Evolutionary conservation across 148 eudicot species (phyloP).

Genomic region (Polygonum maritimum): DNA sequence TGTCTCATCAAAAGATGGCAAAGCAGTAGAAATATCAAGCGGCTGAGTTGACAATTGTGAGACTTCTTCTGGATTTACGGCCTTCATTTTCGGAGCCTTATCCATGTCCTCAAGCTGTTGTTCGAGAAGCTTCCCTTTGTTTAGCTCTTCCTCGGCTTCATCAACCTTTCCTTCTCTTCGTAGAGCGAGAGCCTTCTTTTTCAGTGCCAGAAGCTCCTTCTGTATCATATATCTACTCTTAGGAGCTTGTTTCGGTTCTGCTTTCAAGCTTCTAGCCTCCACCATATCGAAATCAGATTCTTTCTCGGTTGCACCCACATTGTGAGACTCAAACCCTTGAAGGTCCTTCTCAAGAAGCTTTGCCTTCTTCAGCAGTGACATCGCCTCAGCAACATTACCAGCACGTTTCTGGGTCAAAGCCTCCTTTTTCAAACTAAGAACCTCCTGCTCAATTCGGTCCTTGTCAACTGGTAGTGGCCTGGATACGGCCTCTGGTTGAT

Average conservation of each 20-base stretch:
- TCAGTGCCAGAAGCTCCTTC: conserved; percentile 75
- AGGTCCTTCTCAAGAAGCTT: conserved; percentile 65
- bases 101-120: conserved; percentile 80
- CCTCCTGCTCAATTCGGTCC: conserved; percentile 34
- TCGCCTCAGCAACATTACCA: conserved; percentile 59
- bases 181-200: conserved; percentile 78
- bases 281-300: conserved; percentile 7
- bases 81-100: conserved; percentile 30
- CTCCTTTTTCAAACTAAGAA: conserved; percentile 60
- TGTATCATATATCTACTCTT: conserved; percentile 67
- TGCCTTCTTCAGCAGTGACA: conserved; percentile 62
- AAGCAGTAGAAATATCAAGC: conserved; percentile 22
- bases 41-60: conserved; percentile 12
- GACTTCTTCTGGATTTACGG: conserved; percentile 12
- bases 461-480: conserved; percentile 20
- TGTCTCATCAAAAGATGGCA: conserved; percentile 32
- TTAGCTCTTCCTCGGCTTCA: conserved; percentile 84
- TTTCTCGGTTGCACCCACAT: conserved; percentile 7
- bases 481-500: conserved; percentile 14
- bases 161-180: conserved; percentile 76
- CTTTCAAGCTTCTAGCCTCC: conserved; percentile 15
- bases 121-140: conserved; percentile 75
- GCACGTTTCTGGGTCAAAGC: conserved; percentile 61
- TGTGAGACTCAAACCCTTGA: conserved; percentile 19
- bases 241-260: conserved; percentile 27